Percentiles rank a stretch among this genome's conserved stretches.
Evolutionary conservation across 495 filamentous ascomycete genomes (phyloP).

Genomic region (Glonium stellatum): DNA sequence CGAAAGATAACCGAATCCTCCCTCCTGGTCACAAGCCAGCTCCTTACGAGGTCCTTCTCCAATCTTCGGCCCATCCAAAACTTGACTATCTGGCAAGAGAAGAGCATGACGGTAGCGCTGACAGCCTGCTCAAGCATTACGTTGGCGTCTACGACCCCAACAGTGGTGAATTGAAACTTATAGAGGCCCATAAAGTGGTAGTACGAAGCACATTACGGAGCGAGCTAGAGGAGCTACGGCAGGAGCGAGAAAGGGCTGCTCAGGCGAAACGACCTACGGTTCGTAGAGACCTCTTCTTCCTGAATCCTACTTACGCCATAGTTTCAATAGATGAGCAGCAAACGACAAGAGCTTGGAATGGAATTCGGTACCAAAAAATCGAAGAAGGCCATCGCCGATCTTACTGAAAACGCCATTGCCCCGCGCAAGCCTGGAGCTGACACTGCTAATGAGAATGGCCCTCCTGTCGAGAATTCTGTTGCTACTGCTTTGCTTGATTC

Average conservation of each 20-base stretch:
- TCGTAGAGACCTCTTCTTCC: conserved; percentile 7
- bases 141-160: conserved; percentile 75
- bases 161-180: conserved; percentile 62
- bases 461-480: conserved; percentile 11
- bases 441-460: conserved; percentile 3
- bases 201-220: conserved; percentile 42
- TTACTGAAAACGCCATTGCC: conserved; percentile 71
- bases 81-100: conserved; percentile 79
- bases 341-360: conserved; percentile 65
- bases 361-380: conserved; percentile 93
- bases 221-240: conserved; percentile 46
- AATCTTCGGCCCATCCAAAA: conserved; percentile 65
- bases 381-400: conserved; percentile 69
- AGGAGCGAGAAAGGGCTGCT: conserved; percentile 42
- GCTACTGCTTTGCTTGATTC: conserved; percentile 30
- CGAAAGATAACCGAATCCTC: not conserved
- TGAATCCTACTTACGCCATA: conserved; percentile 2
- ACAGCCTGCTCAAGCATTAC: conserved; percentile 73
- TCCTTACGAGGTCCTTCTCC: conserved; percentile 63
- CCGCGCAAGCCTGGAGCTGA: conserved; percentile 18
- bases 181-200: conserved; percentile 68
- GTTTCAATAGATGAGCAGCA: conserved; percentile 18
- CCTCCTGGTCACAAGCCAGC: conserved; percentile 38
- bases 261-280: conserved; percentile 34
- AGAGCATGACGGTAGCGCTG: conserved; percentile 52